These are phyloP conservation scores for Penicillium capsulatum DNA, from an alignment of 2,329 filamentous ascomycete species.

Conservation along the genomic window DNA sequence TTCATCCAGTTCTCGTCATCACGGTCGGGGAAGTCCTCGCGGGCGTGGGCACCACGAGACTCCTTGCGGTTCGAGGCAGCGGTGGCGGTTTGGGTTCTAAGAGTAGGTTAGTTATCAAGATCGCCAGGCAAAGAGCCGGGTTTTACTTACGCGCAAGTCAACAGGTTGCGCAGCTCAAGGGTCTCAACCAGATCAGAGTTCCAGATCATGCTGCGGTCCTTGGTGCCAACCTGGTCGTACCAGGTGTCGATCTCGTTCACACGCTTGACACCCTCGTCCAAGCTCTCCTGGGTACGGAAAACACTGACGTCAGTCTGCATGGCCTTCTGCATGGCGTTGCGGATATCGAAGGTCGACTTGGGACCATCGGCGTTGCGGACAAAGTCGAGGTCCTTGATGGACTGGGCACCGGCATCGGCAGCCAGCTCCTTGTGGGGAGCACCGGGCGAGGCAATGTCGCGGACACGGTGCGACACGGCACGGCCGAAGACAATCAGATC, in stretches of 20 bases:
- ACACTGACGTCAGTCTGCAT: slow-evolving; percentile 98
- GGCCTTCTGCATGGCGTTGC: slow-evolving; percentile 90
- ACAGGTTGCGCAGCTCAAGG: slow-evolving; percentile 86
- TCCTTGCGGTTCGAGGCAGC: slow-evolving; percentile 93
- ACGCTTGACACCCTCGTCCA: slow-evolving; percentile 88
- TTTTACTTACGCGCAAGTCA: slow-evolving; percentile 84
- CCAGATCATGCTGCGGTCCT: slow-evolving; percentile 99
- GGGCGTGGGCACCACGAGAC: slow-evolving; percentile 92
- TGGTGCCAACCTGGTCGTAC: slow-evolving; percentile 82
- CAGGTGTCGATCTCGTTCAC: slow-evolving; percentile 77
- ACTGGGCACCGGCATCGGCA: slow-evolving; percentile 82
- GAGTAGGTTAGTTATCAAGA: slow-evolving; percentile 1
- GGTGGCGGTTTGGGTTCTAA: slow-evolving; percentile 80
- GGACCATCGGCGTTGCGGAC: slow-evolving; percentile 78
- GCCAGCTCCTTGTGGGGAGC: slow-evolving; percentile 72
- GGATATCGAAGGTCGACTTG: slow-evolving; percentile 83
- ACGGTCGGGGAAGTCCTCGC: slow-evolving; percentile 93
- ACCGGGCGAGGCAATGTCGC: slow-evolving; percentile 85
- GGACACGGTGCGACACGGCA: slow-evolving; percentile 94
- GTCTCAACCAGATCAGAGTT: slow-evolving; percentile 97
- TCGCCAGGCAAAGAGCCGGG: background rate
- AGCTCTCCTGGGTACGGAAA: slow-evolving; percentile 88
- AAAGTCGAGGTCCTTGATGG: slow-evolving; percentile 80
- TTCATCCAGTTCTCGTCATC: slow-evolving; percentile 99
- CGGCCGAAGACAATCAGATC: slow-evolving; percentile 97